Evolutionary conservation across 129 eudicot genomes (phyloP).

Genomic region (Smallanthus sonchifolius): DNA sequence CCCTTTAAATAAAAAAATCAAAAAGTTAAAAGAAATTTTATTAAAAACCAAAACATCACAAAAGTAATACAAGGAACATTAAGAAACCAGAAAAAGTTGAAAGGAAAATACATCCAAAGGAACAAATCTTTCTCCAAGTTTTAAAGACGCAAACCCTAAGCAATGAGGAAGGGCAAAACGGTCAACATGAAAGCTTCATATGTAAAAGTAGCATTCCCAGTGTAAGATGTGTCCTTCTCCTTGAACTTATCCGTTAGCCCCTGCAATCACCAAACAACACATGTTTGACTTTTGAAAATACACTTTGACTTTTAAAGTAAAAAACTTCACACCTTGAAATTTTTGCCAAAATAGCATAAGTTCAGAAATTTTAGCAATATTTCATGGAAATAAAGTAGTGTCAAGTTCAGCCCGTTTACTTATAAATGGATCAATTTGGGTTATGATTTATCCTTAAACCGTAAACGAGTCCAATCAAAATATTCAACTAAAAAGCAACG

Average conservation of each 20-base stretch:
- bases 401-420: neutral
- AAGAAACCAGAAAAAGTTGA: neutral
- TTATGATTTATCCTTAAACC: neutral
- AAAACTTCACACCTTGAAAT: neutral
- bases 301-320: neutral
- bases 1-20: neutral
- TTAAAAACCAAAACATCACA: conserved; percentile 5
- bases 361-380: neutral
- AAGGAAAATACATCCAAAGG: neutral
- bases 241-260: conserved; percentile 90
- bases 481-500: neutral
- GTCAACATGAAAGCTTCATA: conserved; percentile 85
- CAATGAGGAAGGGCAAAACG: conserved; percentile 81
- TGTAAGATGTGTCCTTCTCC: conserved; percentile 65
- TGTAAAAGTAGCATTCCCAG: conserved; percentile 70
- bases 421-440: neutral
- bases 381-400: neutral
- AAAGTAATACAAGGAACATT: conserved; percentile 7
- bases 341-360: neutral
- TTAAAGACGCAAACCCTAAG: conserved; percentile 35
- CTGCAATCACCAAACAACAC: conserved; percentile 40
- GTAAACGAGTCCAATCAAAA: neutral
- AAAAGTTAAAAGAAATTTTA: conserved; percentile 5
- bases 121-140: neutral
- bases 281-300: neutral